Percentiles rank a stretch among this genome's conserved stretches.
These are phyloP conservation scores for Umbellularia californica DNA, from an alignment of 164 flowering plant genomes.

Conservation along the genomic window DNA sequence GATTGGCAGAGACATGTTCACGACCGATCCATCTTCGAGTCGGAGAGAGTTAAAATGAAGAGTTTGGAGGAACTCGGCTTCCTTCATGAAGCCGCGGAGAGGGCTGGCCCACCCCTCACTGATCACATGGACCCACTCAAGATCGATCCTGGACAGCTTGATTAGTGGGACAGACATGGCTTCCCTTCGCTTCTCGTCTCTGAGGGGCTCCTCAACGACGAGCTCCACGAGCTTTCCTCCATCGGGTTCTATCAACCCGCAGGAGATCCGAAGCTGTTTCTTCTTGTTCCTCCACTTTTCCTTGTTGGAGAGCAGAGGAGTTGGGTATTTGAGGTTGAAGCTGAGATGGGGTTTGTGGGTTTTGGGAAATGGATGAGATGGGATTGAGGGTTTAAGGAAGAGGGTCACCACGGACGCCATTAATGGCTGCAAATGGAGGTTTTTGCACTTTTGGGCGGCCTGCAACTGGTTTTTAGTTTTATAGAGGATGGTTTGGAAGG, in stretches of 20 bases:
- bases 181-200: conserved; percentile 42
- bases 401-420: conserved; percentile 27
- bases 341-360: conserved; percentile 18
- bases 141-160: conserved; percentile 62
- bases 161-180: conserved; percentile 50
- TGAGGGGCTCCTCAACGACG: conserved; percentile 42
- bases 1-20: conserved; percentile 97
- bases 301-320: conserved; percentile 15
- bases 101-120: conserved; percentile 56
- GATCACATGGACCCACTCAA: conserved; percentile 83
- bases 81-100: conserved; percentile 74
- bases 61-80: conserved; percentile 99
- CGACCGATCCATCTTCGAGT: conserved; percentile 69
- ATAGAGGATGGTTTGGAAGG: not conserved
- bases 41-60: conserved; percentile 93
- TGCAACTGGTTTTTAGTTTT: no score
- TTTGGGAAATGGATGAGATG: conserved; percentile 10
- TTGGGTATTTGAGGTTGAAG: conserved; percentile 1
- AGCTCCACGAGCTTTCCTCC: conserved; percentile 84
- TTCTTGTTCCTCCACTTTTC: not conserved
- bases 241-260: conserved; percentile 82
- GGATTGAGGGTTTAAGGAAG: conserved; percentile 11
- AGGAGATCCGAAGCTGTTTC: conserved; percentile 22
- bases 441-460: not conserved
- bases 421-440: conserved; percentile 5